Base-by-base conservation (phyloP, 192 early-diverging fungal genomes). In the Backusella sp. region DNA sequence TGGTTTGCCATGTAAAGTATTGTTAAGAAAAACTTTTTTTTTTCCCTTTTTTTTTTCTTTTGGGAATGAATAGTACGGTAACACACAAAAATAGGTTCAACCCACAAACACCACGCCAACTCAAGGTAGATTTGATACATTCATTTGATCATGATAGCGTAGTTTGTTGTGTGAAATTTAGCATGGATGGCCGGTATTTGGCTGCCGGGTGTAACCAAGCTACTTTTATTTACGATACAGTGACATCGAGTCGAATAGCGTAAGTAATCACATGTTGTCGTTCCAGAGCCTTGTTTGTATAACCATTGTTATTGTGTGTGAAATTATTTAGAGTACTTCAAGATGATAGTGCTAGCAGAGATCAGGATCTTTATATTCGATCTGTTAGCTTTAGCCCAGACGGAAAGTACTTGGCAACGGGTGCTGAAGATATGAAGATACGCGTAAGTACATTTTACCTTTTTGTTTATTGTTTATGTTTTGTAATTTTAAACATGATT, bases 101-200 rank as follows among this genome's bases (percentile, higher is more conserved):
- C 75, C 90, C 89, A n/a, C 91, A 92, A 78, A 82, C 88, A 11
- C 85, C 85, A 30, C 87, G 92, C 44, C 73, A 80, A 62, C 83
- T 92, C 37, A 88, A 90, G 76, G 91, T 93, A n/a, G 93, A 92
- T 73, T 80, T 92, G 39, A 79, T 94, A 49, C 89, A 91, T 37
- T 85, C 86, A 9, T 82, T 89, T 56, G 88, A 88, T 23, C 88
- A 89, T 59, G 73, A 76, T 1, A 95, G 94, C 80, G 98, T 99
- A 11, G 98, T 99, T 9, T 99, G 98, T 84, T 99, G 96, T 81
- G 96, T 98, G 42, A 94, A 95, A 74, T 99, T 99, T 75, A 97
- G 95, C 72, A 87, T 90, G 28, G 96, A 98, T 83, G 98, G 98
- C 62, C 92, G 92, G 79, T 92, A 90, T 72, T 89, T 99, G 49